Percentiles rank a stretch among this genome's conserved stretches.
Evolutionary conservation across 2,329 filamentous ascomycete genomes (phyloP).

Genomic region (Hymenoscyphus repandus): DNA sequence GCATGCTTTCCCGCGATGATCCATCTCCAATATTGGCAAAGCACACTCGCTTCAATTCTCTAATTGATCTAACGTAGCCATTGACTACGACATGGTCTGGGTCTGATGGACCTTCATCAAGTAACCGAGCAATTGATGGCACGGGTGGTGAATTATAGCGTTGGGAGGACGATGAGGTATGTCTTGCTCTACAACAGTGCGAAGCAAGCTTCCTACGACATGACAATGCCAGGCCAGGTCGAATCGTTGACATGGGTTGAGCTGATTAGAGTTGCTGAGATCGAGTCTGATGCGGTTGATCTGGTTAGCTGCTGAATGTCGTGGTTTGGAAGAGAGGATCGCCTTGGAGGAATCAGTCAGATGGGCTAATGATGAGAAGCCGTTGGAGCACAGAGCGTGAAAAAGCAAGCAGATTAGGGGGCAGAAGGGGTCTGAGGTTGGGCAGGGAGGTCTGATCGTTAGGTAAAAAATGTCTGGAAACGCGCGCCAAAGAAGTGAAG

Average conservation of each 20-base stretch:
- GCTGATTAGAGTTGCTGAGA: too few relatives aligned
- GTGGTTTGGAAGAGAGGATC: too few relatives aligned
- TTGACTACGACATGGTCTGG: conserved; percentile 54
- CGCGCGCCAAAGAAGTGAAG: background rate
- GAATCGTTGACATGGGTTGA: too few relatives aligned
- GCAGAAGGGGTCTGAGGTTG: background rate
- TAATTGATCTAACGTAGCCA: conserved; percentile 78
- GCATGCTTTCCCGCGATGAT: conserved; percentile 71
- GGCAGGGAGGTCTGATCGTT: background rate
- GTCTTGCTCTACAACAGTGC: background rate
- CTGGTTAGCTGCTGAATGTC: too few relatives aligned
- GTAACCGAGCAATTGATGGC: conserved; percentile 48
- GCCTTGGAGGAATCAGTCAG: too few relatives aligned
- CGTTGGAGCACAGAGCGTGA: background rate
- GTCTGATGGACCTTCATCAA: conserved; percentile 45
- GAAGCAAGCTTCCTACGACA: background rate
- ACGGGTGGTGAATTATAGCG: background rate
- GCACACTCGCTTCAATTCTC: conserved; percentile 76
- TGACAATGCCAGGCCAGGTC: too few relatives aligned
- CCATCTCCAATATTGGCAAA: conserved; percentile 88
- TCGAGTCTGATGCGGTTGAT: too few relatives aligned
- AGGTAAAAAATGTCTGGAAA: background rate
- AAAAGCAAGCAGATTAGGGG: background rate
- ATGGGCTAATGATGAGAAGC: too few relatives aligned
- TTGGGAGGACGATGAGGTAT: background rate